phyloP scores from a whole-genome alignment of 495 filamentous ascomycete genomes.

The Extremus antarcticus region DNA sequence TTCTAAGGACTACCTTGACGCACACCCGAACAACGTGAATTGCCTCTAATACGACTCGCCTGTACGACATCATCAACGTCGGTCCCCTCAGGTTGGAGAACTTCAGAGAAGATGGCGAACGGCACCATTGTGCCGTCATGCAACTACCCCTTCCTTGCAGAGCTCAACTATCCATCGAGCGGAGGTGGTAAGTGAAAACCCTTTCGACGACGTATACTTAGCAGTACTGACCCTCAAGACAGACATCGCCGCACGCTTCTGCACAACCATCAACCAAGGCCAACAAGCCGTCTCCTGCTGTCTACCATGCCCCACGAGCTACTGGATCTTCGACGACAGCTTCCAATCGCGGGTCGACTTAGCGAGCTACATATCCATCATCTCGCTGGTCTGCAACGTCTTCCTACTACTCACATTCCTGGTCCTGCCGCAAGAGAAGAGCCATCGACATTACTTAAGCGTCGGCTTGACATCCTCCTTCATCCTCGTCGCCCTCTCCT shows the following conservation, averaged over 20 bases:
- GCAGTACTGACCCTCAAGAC: neutral
- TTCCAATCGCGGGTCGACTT: constrained; percentile 15
- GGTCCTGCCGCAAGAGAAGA: constrained; percentile 26
- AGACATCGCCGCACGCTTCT: constrained; percentile 29
- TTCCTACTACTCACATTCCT: constrained; percentile 30
- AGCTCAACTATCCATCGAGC: constrained; percentile 11
- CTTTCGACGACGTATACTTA: neutral
- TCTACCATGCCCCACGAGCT: constrained; percentile 29
- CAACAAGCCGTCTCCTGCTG: constrained; percentile 21
- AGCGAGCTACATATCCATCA: constrained; percentile 25
- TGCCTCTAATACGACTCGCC: too few species aligned
- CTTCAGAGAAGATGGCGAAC: neutral
- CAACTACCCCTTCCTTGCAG: constrained; percentile 20
- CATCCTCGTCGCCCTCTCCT: constrained; percentile 17
- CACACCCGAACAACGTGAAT: too few species aligned
- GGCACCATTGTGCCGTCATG: constrained; percentile 7
- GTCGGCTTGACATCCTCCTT: constrained; percentile 23
- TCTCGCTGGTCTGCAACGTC: constrained; percentile 24
- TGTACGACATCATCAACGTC: too few species aligned
- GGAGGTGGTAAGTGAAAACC: constrained; percentile 22
- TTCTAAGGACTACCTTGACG: too few species aligned
- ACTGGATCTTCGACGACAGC: constrained; percentile 24
- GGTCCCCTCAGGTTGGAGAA: too few species aligned
- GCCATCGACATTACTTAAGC: constrained; percentile 30
- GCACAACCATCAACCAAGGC: constrained; percentile 13